Percentiles rank a stretch among this genome's conserved stretches.
Evolutionary conservation across 805 yeast species (phyloP).

Genomic region (Saccharomyces jurei): DNA sequence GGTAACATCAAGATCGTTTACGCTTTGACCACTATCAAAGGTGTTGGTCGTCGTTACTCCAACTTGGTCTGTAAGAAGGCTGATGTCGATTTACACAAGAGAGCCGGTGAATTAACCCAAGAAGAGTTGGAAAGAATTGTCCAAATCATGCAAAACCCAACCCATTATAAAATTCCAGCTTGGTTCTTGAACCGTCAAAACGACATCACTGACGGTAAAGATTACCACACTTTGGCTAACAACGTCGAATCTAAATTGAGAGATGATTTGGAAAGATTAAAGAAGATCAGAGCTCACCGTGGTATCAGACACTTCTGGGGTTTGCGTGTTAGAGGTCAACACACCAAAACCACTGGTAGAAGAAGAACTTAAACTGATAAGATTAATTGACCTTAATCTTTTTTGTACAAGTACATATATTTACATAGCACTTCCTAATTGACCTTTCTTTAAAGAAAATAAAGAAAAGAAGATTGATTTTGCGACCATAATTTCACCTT

Average conservation of each 20-base stretch:
- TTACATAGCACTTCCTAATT: neutral
- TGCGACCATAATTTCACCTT: neutral
- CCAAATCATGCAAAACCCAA: slow-evolving; percentile 99
- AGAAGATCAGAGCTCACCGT: slow-evolving; percentile 99
- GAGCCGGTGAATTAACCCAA: slow-evolving; percentile 99
- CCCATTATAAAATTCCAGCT: slow-evolving; percentile 97
- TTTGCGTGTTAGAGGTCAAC: slow-evolving; percentile 99
- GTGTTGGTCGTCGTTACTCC: slow-evolving; percentile 99
- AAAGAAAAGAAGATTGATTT: neutral
- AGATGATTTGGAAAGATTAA: slow-evolving; percentile 99
- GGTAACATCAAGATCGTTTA: slow-evolving; percentile 99
- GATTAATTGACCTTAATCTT: neutral
- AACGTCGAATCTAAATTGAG: slow-evolving; percentile 98
- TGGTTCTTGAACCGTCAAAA: slow-evolving; percentile 99
- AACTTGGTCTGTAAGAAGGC: slow-evolving; percentile 99
- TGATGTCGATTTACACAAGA: slow-evolving; percentile 94
- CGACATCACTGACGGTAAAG: slow-evolving; percentile 97
- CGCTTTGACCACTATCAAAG: slow-evolving; percentile 99
- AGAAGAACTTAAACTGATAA: slow-evolving; percentile 40
- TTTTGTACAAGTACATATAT: neutral
- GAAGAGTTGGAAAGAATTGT: slow-evolving; percentile 99
- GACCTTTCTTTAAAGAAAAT: neutral
- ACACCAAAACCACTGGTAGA: slow-evolving; percentile 99
- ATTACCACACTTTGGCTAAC: slow-evolving; percentile 97
- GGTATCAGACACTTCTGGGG: slow-evolving; percentile 99